Evolutionary conservation across 768 basidiomycete species (phyloP), one percentile per base, ranked within the genome.

Genomic region (Gymnopilus dilepis): DNA sequence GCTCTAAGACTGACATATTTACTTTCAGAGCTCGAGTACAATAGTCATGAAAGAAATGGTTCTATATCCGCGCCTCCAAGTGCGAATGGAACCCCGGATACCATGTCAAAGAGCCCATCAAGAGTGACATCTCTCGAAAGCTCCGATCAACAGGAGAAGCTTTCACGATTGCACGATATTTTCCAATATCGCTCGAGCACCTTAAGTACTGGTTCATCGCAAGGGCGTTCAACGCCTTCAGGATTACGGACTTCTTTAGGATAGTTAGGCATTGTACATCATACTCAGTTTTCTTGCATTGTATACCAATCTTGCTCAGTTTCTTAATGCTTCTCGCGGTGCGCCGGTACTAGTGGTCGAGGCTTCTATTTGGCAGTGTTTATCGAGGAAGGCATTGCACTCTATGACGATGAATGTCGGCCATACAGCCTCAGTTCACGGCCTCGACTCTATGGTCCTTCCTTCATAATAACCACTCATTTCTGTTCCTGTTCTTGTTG

Each of bases 121-220:
- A 67, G 72, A 43, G 50, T 62, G 8, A 61, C 66, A 11, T 58
- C 65, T 63, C 37, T 65, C 30, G 67, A 66, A 41, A 63, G 57
- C 28, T 69, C 76, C 26, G 80, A 73, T 12, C 76, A 74, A 34
- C 86, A 90, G 66, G 89, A 92, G 56, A 87, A 86, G 68, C 71
- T 93, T 31, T 89, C 91, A 41, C 79, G 88, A 67, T 72, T 94
- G 55, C 92, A 94, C 70, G 86, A 91, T 69, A 81, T 94, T 64
- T 94, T 94, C 76, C 90, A 91, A 67, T 94, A 94, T 74, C 84
- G 91, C 56, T 84, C 88, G 24, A 92, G 91, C 71, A 84, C 84
- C 38, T 55, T 77, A 43, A 84, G 83, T 65, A 76, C 74, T 59
- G 79, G 77, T n/a, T 81, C 81, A 19, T 80, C 80, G 33, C 79